Base-by-base conservation (phyloP, 768 basidiomycete genomes). In the Collybiopsis confluens region DNA sequence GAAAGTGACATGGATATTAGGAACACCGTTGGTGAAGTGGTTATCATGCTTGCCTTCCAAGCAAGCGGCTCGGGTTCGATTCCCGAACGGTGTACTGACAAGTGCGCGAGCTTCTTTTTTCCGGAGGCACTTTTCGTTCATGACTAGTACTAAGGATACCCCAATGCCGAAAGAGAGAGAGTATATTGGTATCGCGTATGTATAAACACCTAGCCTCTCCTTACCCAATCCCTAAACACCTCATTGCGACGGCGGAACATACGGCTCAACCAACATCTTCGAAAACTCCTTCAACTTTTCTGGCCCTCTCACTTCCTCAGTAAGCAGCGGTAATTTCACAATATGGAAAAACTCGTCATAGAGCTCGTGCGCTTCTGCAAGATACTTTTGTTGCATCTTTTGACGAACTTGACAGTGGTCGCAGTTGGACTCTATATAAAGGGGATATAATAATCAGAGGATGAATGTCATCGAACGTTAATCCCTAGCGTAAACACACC, bases 301-400 rank as follows among this genome's bases (percentile, higher is more conserved):
- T 0, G 92, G 91, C 4, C 97, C 97, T 62, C 97, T 81, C 3
- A 98, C 96, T 71, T 98, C 97, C 67, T 98, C 95, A 4, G 94
- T 97, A 51, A 98, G 82, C 33, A 99, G 73, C 2, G 97, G 97
- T 45, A 99, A 80, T 66, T 88, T 84, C 15, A 98, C 72, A 61
- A 99, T 97, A 69, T 99, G 94, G 85, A 98, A 99, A 68, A 96
- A 97, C 62, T 97, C 93, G 69, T 92, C 92, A 66, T 97, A 97
- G 45, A 89, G 79, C 35, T 54, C 27, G 70, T 97, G 92, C 15
- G 96, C 95, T 72, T 98, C 97, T 45, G 78, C 80, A 20, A 99
- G 82, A 69, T 99, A 99, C 70, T 97, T 98, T 71, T 97, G 94
- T 71, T 98, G 94, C 96, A 98, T 98, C 73, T 87, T 89, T 70